Conservation (phyloP, 345 rosid genomes). For the Gossypium raimondii region DNA sequence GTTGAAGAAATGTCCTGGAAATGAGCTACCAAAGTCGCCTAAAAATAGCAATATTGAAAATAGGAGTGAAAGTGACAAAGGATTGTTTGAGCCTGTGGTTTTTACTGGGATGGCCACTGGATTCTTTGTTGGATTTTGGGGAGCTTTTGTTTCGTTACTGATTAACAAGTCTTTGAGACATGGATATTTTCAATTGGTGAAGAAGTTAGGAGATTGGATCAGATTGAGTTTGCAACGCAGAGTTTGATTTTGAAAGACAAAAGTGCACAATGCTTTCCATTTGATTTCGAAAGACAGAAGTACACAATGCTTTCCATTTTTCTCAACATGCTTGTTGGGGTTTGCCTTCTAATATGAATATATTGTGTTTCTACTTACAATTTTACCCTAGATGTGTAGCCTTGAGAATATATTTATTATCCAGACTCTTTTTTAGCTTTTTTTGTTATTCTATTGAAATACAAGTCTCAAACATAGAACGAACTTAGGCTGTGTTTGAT, state of each 20-base stretch:
- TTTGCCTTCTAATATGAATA: no score
- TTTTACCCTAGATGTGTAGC: no score
- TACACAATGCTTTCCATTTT: neutral
- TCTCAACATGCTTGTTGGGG: neutral
- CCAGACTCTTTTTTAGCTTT: no score
- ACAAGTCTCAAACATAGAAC: no score
- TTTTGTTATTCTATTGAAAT: no score
- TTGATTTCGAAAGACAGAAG: neutral
- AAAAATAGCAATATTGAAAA: no score
- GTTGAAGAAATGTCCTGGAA: neutral
- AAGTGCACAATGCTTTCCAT: neutral
- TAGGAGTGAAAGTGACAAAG: neutral
- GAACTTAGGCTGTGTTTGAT: no score
- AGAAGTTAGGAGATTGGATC: neutral
- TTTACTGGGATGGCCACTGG: neutral
- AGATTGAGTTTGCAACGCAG: neutral
- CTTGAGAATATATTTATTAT: no score
- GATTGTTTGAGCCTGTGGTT: neutral
- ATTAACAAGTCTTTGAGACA: neutral
- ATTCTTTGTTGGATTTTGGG: neutral
- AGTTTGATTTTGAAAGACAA: neutral
- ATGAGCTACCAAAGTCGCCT: neutral
- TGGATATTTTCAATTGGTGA: neutral
- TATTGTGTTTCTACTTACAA: no score
- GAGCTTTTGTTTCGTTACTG: neutral